Percentiles rank a stretch among this genome's conserved stretches.
phyloP scores from a whole-genome alignment of 202 grass and related monocot species.

The Digitaria exilis region DNA sequence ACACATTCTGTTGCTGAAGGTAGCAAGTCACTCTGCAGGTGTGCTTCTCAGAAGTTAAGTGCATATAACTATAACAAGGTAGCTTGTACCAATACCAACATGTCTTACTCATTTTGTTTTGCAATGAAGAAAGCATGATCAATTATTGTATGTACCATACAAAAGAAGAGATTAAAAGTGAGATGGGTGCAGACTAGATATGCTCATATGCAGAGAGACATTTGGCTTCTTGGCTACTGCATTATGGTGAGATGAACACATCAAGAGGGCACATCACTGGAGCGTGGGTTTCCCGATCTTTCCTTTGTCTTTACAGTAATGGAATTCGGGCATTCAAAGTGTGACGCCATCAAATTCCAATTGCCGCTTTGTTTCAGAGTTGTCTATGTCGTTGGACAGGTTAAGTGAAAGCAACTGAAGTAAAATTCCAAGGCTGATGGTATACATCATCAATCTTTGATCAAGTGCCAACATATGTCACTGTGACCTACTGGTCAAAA shows the following conservation, averaged over 20 bases:
- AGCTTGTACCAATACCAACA: slow-evolving; percentile 5
- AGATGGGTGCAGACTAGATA: background rate
- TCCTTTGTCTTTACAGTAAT: slow-evolving; percentile 20
- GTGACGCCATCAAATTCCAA: slow-evolving; percentile 16
- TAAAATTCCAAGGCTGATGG: background rate
- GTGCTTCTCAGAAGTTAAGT: background rate
- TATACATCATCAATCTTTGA: background rate
- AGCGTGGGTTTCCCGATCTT: background rate
- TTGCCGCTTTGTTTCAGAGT: background rate
- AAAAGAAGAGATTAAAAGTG: background rate
- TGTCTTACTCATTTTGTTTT: background rate
- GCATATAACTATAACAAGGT: background rate
- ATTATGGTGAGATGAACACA: slow-evolving; percentile 47
- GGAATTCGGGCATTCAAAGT: background rate
- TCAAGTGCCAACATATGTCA: background rate
- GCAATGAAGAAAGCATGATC: background rate
- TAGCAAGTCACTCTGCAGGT: slow-evolving; percentile 25
- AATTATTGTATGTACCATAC: background rate
- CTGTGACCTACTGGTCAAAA: background rate
- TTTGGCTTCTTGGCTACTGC: slow-evolving; percentile 46
- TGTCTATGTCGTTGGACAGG: background rate
- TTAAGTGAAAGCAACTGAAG: background rate
- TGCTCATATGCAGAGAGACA: slow-evolving; percentile 10
- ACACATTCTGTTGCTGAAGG: slow-evolving; percentile 28
- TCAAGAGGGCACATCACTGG: slow-evolving; percentile 29